Conservation (phyloP, 1,284 basidiomycete genomes). For the Tilletia setariae region DNA sequence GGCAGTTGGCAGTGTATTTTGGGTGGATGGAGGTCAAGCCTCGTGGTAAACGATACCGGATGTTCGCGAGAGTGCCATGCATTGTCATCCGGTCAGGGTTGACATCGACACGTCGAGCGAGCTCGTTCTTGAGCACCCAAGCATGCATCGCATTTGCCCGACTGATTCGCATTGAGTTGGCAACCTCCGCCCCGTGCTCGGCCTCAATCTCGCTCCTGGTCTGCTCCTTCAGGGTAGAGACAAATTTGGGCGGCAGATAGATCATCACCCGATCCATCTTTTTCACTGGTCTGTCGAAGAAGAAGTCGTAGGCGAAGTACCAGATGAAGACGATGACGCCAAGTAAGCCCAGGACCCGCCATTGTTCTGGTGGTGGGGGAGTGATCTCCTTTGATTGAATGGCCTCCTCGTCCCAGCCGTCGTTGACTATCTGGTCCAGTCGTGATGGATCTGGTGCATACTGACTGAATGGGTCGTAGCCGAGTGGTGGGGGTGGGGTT, state of each 20-base stretch:
- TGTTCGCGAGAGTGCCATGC: slow-evolving; percentile 6
- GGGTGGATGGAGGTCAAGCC: slow-evolving; percentile 2
- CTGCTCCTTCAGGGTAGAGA: background rate
- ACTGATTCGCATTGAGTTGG: background rate
- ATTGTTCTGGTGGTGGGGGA: slow-evolving; percentile 8
- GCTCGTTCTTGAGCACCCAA: slow-evolving; percentile 9
- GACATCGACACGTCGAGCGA: slow-evolving; percentile 11
- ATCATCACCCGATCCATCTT: slow-evolving; percentile 15
- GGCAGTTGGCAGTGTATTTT: slow-evolving; percentile 3
- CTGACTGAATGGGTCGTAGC: slow-evolving; percentile 2
- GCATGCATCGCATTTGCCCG: slow-evolving; percentile 10
- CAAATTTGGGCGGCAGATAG: background rate
- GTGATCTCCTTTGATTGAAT: too few species aligned
- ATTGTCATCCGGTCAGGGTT: slow-evolving; percentile 2
- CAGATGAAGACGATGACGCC: background rate
- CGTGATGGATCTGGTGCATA: background rate
- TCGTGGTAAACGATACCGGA: background rate
- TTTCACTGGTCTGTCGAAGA: slow-evolving; percentile 2
- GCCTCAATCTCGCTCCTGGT: background rate
- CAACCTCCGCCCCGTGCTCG: background rate
- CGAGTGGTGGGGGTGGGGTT: background rate
- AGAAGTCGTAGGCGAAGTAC: background rate
- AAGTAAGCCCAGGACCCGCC: background rate
- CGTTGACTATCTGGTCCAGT: background rate
- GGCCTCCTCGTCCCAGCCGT: too few species aligned